Conservation (phyloP, 2,329 filamentous ascomycete species). For the Penicillium expansum region DNA sequence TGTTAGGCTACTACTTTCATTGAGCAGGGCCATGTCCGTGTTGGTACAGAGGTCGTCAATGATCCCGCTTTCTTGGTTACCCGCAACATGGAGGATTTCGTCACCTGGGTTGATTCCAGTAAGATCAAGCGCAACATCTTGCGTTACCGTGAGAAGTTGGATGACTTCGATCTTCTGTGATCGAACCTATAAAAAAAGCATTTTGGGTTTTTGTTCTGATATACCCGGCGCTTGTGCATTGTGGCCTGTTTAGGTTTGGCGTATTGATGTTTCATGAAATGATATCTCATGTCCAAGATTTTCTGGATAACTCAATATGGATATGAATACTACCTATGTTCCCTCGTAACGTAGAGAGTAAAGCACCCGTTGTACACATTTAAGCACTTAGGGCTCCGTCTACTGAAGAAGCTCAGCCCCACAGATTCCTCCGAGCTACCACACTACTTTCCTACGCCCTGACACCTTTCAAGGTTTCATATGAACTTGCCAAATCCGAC, state of each 20-base stretch:
- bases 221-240: conserved; percentile 28
- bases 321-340: background rate
- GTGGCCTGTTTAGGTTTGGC: conserved; percentile 11
- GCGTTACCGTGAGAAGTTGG: conserved; percentile 90
- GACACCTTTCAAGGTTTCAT: no score
- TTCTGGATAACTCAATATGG: background rate
- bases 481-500: no score
- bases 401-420: no score
- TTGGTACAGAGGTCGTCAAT: conserved; percentile 85
- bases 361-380: background rate
- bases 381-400: background rate
- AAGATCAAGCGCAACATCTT: conserved; percentile 97
- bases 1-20: conserved; percentile 66
- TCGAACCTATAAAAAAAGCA: conserved; percentile 14
- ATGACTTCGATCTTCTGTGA: conserved; percentile 90
- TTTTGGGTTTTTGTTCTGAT: conserved; percentile 24
- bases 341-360: background rate
- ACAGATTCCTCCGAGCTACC: no score
- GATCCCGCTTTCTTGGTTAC: conserved; percentile 89
- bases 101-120: conserved; percentile 92
- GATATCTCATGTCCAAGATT: conserved; percentile 1
- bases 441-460: no score
- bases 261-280: conserved; percentile 10
- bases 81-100: conserved; percentile 88
- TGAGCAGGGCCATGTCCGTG: conserved; percentile 89